phyloP scores from a whole-genome alignment of 306 rosid species.

The Begonia peltatifolia region DNA sequence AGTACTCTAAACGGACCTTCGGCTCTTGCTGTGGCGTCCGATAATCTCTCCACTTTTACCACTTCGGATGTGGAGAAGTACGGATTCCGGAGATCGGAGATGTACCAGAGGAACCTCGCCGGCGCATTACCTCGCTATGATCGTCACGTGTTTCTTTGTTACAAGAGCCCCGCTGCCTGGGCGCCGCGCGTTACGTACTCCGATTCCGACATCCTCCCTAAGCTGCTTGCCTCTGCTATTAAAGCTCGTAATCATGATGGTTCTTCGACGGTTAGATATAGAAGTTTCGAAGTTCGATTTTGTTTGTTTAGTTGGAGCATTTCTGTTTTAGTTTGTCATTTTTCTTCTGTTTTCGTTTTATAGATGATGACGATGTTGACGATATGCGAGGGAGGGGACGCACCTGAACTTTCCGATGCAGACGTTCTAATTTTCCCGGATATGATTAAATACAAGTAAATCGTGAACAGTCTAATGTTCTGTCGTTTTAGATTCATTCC shows the following conservation, averaged over 20 bases:
- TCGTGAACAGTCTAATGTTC: background rate
- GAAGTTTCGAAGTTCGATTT: background rate
- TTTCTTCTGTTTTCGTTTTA: slow-evolving; percentile 2
- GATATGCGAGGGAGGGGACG: slow-evolving; percentile 55
- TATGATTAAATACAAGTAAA: slow-evolving; percentile 66
- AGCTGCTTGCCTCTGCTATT: slow-evolving; percentile 32
- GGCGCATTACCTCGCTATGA: slow-evolving; percentile 63
- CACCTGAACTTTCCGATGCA: slow-evolving; percentile 43
- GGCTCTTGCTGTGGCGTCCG: slow-evolving; percentile 31
- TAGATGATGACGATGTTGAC: slow-evolving; percentile 75
- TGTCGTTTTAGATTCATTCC: background rate
- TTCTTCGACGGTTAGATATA: background rate
- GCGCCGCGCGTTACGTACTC: slow-evolving; percentile 54
- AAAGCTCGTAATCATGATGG: slow-evolving; percentile 43
- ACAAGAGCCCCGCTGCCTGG: slow-evolving; percentile 58
- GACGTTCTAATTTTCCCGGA: slow-evolving; percentile 78
- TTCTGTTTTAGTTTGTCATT: slow-evolving; percentile 2
- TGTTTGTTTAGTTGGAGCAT: background rate
- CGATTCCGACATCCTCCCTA: slow-evolving; percentile 56
- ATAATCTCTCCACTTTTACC: slow-evolving; percentile 3
- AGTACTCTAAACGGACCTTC: background rate
- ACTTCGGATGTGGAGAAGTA: slow-evolving; percentile 28
- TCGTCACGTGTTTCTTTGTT: slow-evolving; percentile 82
- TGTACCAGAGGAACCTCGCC: slow-evolving; percentile 49
- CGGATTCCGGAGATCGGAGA: slow-evolving; percentile 66